These are phyloP conservation scores for Croton laevigatus DNA, from an alignment of 441 rosid species.

Conservation along the genomic window DNA sequence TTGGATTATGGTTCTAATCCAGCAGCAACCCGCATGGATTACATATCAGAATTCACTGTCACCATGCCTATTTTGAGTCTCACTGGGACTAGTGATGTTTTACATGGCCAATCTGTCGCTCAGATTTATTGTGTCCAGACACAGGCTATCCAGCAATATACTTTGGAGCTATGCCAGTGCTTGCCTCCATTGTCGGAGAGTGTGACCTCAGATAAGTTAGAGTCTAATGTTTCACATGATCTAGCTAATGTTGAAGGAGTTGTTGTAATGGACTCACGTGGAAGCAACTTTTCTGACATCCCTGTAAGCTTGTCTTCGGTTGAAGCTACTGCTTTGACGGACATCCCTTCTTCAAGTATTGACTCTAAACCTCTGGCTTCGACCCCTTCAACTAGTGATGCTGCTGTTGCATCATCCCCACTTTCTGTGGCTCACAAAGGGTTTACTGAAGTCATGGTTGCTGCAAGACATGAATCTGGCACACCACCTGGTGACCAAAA, in stretches of 20 bases:
- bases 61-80: slow-evolving; percentile 87
- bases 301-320: slow-evolving; percentile 34
- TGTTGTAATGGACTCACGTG: slow-evolving; percentile 35
- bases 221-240: slow-evolving; percentile 37
- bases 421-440: slow-evolving; percentile 54
- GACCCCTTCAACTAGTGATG: slow-evolving; percentile 40
- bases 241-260: slow-evolving; percentile 38
- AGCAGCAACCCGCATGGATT: slow-evolving; percentile 61
- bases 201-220: slow-evolving; percentile 48
- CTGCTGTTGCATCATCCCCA: slow-evolving; percentile 45
- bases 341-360: slow-evolving; percentile 30
- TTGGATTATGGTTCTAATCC: slow-evolving; percentile 74
- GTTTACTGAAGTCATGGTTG: slow-evolving; percentile 33
- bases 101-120: slow-evolving; percentile 51
- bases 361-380: slow-evolving; percentile 40
- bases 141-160: slow-evolving; percentile 82
- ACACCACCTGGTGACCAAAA: slow-evolving; percentile 35
- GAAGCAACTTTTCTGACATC: slow-evolving; percentile 37
- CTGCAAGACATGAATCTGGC: slow-evolving; percentile 37
- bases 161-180: slow-evolving; percentile 70
- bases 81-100: slow-evolving; percentile 54
- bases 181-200: slow-evolving; percentile 57
- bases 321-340: slow-evolving; percentile 34
- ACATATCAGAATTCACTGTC: slow-evolving; percentile 74
- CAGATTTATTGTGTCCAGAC: slow-evolving; percentile 87